Evolutionary conservation across 2,329 filamentous ascomycete genomes (phyloP).

Genomic region (Madurella fahalii): DNA sequence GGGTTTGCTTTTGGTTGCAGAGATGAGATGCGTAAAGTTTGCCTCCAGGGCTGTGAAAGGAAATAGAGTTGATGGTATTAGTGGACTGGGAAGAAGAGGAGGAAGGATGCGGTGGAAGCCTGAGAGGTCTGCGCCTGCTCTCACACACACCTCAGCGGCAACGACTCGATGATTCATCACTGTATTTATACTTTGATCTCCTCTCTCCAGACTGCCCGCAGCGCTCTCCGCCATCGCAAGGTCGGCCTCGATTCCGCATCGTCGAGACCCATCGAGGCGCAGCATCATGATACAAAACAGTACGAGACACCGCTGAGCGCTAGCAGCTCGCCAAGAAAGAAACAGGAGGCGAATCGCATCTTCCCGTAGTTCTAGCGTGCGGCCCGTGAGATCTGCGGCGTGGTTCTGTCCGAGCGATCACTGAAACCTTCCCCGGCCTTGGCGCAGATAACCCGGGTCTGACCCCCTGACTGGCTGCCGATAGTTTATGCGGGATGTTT

Average conservation of each 20-base stretch:
- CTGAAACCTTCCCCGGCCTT: slow-evolving; percentile 5
- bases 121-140: background rate
- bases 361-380: background rate
- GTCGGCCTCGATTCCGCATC: background rate
- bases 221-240: slow-evolving; percentile 3
- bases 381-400: background rate
- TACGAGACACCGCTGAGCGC: background rate
- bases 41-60: background rate
- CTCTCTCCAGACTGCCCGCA: background rate
- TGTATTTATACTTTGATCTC: slow-evolving; percentile 7
- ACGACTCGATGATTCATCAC: background rate
- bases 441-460: too few relatives aligned
- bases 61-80: too few relatives aligned
- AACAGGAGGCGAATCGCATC: slow-evolving; percentile 21
- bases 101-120: background rate
- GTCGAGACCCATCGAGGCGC: background rate
- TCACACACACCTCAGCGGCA: background rate
- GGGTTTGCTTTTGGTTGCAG: background rate
- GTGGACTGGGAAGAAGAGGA: background rate
- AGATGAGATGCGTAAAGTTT: background rate
- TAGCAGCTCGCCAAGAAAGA: background rate
- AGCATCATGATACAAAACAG: slow-evolving; percentile 15
- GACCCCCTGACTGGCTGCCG: too few relatives aligned
- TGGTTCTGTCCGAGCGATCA: slow-evolving; percentile 9
- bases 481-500: background rate